Percentiles rank a stretch among this genome's conserved stretches.
Conservation (phyloP, 768 basidiomycete species). For the Lactarius psammicola region DNA sequence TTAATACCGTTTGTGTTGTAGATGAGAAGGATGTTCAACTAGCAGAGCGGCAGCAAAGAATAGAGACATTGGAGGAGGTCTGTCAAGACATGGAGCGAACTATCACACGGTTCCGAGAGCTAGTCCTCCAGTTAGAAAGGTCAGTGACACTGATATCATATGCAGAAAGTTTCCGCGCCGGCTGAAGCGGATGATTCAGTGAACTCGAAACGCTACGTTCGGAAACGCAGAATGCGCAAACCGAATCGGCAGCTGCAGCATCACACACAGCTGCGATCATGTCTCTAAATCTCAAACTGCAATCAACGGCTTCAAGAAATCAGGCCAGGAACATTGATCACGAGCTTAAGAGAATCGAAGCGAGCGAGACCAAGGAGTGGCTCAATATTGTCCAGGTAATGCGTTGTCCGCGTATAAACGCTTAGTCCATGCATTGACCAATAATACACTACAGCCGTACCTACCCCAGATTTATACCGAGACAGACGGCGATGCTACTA, state of each 20-base stretch:
- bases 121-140: constrained; percentile 83
- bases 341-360: constrained; percentile 83
- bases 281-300: constrained; percentile 91
- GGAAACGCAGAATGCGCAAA: constrained; percentile 81
- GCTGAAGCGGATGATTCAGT: constrained; percentile 40
- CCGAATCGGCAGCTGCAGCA: constrained; percentile 76
- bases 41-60: constrained; percentile 62
- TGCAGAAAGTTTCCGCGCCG: constrained; percentile 2
- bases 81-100: constrained; percentile 86
- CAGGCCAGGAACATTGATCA: constrained; percentile 88
- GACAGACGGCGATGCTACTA: constrained; percentile 84
- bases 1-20: constrained; percentile 31
- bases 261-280: constrained; percentile 92
- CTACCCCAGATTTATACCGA: constrained; percentile 89
- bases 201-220: constrained; percentile 83
- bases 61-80: constrained; percentile 69
- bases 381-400: constrained; percentile 77
- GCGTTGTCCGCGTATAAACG: neutral
- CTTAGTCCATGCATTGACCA: constrained; percentile 10
- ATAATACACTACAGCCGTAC: constrained; percentile 60
- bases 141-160: constrained; percentile 37
- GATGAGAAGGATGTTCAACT: constrained; percentile 70
- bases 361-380: constrained; percentile 76
- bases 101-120: constrained; percentile 88
- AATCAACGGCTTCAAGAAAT: constrained; percentile 86